Evolutionary conservation across 306 rosid genomes (phyloP), one percentile per base, ranked within the genome.

Genomic region (Hippophae gyantsensis): DNA sequence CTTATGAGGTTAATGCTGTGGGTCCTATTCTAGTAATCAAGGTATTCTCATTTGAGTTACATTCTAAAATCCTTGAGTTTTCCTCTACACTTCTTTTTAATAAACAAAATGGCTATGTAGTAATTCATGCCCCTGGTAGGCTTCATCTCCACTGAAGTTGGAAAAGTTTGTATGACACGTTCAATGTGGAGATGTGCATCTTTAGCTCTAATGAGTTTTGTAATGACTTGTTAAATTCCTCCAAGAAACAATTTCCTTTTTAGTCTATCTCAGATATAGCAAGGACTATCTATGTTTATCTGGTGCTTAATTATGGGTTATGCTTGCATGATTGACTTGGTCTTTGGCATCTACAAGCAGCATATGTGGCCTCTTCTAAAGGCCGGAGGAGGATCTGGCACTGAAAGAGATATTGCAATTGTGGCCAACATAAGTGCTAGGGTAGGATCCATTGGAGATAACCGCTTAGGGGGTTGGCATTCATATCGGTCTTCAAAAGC

Each of bases 281-380:
- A 0, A 18, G 18, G 18, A 18, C 18, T 18, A 18, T 18, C 18
- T 18, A 18, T 18, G 18, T 18, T 18, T 18, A 18, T 18, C 18
- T 18, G 18, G 18, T 18, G 18, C 18, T 18, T 3, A 25, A 52
- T 48, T 9, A 8, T 58, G 25, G n/a, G 13, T 13, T 48, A 6
- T 42, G 46, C 57, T 11, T 54, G 60, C 38, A 40, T 62, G 23
- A 13, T 23, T 12, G 7, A 52, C 60, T 53, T 13, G 61, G 51
- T 18, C 13, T 64, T 43, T 60, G 40, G 13, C 61, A 64, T 60
- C 58, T 70, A 40, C 43, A 62, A 56, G 64, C 86, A 90, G 97
- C 98, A 87, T 55, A 75, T 90, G 96, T 90, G 96, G 97, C 96
- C 96, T 64, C 95, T 87, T 69, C 79, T 90, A 26, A 85, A 83